Conservation (phyloP, 306 rosid species). For the Argentina anserina region DNA sequence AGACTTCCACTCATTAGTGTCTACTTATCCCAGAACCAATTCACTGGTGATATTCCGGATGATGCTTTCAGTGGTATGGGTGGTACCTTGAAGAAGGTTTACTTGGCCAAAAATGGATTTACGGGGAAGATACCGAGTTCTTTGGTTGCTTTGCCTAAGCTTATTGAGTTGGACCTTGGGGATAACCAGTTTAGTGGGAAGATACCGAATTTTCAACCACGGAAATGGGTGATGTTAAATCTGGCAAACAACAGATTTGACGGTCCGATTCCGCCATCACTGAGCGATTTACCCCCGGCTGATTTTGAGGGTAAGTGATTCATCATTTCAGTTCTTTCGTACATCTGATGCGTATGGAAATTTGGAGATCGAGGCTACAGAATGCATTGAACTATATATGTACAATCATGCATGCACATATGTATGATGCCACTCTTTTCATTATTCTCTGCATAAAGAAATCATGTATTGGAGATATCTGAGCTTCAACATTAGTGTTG, state of each 20-base stretch:
- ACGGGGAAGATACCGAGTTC: conserved; percentile 59
- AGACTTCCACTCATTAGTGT: conserved; percentile 35
- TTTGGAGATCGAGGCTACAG: neutral
- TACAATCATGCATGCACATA: neutral
- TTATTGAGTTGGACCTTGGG: conserved; percentile 53
- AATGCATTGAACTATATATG: too few species aligned
- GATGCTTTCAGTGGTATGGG: conserved; percentile 57
- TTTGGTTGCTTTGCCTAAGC: conserved; percentile 44
- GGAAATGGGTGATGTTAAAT: conserved; percentile 35
- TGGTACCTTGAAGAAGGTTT: conserved; percentile 36
- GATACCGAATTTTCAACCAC: conserved; percentile 48
- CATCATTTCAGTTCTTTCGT: neutral
- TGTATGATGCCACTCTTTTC: neutral
- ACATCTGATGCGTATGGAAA: neutral
- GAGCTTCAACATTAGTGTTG: neutral
- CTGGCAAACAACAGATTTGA: conserved; percentile 49
- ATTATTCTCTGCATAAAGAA: neutral
- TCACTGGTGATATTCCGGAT: conserved; percentile 48
- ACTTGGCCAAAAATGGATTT: conserved; percentile 51
- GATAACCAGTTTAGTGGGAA: conserved; percentile 55
- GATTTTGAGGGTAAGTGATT: conserved; percentile 45
- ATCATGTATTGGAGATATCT: too few species aligned
- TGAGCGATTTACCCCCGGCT: conserved; percentile 22
- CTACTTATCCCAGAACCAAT: conserved; percentile 49
- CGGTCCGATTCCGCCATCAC: conserved; percentile 54